phyloP scores from a whole-genome alignment of 2,329 filamentous ascomycete genomes.

The Bimuria novae-zelandiae region DNA sequence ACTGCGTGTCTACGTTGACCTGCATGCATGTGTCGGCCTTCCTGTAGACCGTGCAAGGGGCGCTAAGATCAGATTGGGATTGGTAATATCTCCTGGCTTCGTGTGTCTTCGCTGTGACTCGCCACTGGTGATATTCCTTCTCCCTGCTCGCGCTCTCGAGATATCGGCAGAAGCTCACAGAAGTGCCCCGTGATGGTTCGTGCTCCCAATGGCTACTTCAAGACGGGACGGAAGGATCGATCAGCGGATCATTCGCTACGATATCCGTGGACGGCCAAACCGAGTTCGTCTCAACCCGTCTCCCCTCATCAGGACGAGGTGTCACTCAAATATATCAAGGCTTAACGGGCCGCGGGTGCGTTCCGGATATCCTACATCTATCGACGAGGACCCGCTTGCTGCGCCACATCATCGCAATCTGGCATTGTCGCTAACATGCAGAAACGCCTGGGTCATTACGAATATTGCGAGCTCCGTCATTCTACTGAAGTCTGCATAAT shows the following conservation, averaged over 20 bases:
- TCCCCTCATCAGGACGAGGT: constrained; percentile 8
- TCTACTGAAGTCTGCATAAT: no score
- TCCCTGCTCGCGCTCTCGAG: not conserved
- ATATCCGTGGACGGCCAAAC: constrained; percentile 6
- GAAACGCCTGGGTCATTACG: not conserved
- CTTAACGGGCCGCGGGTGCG: no score
- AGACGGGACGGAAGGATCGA: no score
- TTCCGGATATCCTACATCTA: no score
- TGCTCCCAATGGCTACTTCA: no score
- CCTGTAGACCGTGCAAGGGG: constrained; percentile 35
- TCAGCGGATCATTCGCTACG: not conserved
- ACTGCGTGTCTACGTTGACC: constrained; percentile 29
- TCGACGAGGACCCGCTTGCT: no score
- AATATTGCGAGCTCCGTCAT: no score
- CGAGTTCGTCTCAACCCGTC: constrained; percentile 13
- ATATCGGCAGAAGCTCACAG: not conserved
- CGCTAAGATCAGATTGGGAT: constrained; percentile 41
- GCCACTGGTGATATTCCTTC: constrained; percentile 7
- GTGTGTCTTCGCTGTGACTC: constrained; percentile 12
- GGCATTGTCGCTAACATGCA: no score
- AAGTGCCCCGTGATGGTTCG: no score
- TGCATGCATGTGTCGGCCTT: constrained; percentile 29
- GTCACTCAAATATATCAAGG: no score
- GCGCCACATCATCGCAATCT: no score
- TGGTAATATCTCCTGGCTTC: constrained; percentile 35